Evolutionary conservation across 768 basidiomycete genomes (phyloP).

Genomic region (Phanerochaete carnosa): DNA sequence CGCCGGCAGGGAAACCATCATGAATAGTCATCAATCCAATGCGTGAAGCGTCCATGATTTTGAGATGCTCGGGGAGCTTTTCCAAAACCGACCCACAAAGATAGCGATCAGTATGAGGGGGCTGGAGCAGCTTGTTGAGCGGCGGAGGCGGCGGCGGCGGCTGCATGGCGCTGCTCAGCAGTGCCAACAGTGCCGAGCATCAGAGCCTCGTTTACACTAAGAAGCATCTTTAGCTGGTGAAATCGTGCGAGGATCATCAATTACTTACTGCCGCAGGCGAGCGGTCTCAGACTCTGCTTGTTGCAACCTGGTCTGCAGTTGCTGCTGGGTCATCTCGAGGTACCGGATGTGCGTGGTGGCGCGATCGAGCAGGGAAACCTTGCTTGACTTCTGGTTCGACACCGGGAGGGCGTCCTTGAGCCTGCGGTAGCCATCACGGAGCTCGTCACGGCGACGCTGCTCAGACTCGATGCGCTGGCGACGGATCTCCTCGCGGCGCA

Average conservation of each 20-base stretch:
- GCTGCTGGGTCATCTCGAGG: constrained; percentile 75
- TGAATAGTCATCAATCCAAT: constrained; percentile 20
- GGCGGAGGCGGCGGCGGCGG: constrained; percentile 52
- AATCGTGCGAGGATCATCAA: neutral
- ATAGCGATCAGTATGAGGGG: constrained; percentile 26
- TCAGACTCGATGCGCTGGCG: constrained; percentile 93
- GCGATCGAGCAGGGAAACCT: constrained; percentile 86
- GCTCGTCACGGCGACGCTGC: constrained; percentile 88
- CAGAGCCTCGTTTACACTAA: constrained; percentile 80
- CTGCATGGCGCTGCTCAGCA: constrained; percentile 67
- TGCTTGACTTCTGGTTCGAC: constrained; percentile 91
- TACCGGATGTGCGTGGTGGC: constrained; percentile 86
- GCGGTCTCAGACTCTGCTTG: constrained; percentile 77
- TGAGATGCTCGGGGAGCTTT: constrained; percentile 24
- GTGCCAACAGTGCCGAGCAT: constrained; percentile 84
- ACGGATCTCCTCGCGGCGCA: constrained; percentile 86
- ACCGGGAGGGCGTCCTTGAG: constrained; percentile 89
- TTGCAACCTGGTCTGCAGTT: constrained; percentile 73
- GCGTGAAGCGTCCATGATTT: constrained; percentile 13
- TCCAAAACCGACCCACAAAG: constrained; percentile 11
- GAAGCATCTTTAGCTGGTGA: neutral
- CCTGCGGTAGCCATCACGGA: constrained; percentile 86
- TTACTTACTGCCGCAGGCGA: constrained; percentile 63
- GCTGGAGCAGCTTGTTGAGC: constrained; percentile 29
- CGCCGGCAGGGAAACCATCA: constrained; percentile 41